Evolutionary conservation across 805 yeast genomes (phyloP).

Genomic region (Wickerhamiella australiensis): DNA sequence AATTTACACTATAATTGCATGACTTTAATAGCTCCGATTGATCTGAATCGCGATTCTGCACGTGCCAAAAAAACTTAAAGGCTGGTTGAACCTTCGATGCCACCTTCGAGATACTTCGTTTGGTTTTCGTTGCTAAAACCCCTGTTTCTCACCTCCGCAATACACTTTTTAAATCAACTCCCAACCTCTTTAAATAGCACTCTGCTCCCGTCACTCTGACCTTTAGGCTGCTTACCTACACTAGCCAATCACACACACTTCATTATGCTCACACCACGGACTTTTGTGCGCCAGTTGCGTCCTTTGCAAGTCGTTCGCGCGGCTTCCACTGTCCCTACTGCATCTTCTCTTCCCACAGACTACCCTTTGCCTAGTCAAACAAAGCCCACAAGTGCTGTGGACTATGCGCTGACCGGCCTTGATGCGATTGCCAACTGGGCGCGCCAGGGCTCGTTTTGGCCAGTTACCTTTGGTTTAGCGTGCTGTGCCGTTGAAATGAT

Average conservation of each 20-base stretch:
- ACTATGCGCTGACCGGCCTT: conserved; percentile 69
- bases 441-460: conserved; percentile 85
- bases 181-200: background rate
- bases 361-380: conserved; percentile 58
- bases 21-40: too few relatives aligned
- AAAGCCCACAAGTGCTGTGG: conserved; percentile 49
- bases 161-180: background rate
- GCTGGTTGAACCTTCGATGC: too few relatives aligned
- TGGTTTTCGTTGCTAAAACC: too few relatives aligned
- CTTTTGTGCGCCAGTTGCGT: conserved; percentile 2
- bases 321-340: conserved; percentile 4
- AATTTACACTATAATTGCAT: too few relatives aligned
- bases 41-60: too few relatives aligned
- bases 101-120: too few relatives aligned
- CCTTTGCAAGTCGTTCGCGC: conserved; percentile 5
- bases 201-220: background rate
- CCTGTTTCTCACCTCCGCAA: too few relatives aligned
- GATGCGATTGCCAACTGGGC: conserved; percentile 86
- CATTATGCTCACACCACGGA: conserved; percentile 4
- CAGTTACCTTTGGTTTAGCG: conserved; percentile 81
- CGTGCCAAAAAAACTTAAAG: too few relatives aligned
- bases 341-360: conserved; percentile 42
- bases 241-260: conserved; percentile 1
- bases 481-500: conserved; percentile 94
- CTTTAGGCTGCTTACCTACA: background rate